These are phyloP conservation scores for Capsicum rhomboideum DNA, from an alignment of 257 asterid genomes.

Conservation along the genomic window DNA sequence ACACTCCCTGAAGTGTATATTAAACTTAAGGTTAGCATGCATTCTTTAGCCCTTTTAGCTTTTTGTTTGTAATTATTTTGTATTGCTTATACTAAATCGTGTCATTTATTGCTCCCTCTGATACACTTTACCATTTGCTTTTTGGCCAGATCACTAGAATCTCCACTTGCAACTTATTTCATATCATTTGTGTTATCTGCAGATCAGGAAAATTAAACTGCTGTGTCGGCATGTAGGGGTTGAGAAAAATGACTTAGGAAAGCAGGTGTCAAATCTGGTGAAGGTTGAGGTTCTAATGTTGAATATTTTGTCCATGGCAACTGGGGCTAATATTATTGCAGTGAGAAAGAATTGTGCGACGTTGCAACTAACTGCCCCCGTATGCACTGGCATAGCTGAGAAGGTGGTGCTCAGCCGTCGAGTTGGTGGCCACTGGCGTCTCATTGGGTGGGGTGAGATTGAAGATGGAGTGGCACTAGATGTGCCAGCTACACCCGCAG, in stretches of 20 bases:
- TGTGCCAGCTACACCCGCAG: constrained; percentile 40
- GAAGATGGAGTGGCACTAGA: constrained; percentile 83
- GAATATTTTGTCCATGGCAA: constrained; percentile 94
- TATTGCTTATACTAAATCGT: background rate
- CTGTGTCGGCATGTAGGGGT: constrained; percentile 81
- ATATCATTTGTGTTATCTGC: background rate
- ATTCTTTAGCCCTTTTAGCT: background rate
- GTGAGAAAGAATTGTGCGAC: constrained; percentile 70
- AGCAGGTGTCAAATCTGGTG: constrained; percentile 69
- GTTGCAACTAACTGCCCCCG: constrained; percentile 82
- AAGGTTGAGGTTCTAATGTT: constrained; percentile 90
- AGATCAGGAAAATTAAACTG: constrained; percentile 66
- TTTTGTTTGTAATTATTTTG: background rate
- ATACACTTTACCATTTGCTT: background rate
- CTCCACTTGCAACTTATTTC: background rate
- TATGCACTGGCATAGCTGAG: constrained; percentile 86
- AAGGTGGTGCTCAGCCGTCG: constrained; percentile 86
- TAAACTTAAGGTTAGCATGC: constrained; percentile 62
- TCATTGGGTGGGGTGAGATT: constrained; percentile 95
- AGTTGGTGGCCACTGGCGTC: constrained; percentile 92
- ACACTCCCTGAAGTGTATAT: constrained; percentile 82
- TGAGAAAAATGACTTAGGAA: constrained; percentile 78
- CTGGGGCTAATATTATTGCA: constrained; percentile 79
- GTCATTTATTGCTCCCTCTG: background rate
- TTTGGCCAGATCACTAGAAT: background rate